These are phyloP conservation scores for Diaporthe sp. DNA, from an alignment of 2,329 filamentous ascomycete genomes.

Conservation along the genomic window DNA sequence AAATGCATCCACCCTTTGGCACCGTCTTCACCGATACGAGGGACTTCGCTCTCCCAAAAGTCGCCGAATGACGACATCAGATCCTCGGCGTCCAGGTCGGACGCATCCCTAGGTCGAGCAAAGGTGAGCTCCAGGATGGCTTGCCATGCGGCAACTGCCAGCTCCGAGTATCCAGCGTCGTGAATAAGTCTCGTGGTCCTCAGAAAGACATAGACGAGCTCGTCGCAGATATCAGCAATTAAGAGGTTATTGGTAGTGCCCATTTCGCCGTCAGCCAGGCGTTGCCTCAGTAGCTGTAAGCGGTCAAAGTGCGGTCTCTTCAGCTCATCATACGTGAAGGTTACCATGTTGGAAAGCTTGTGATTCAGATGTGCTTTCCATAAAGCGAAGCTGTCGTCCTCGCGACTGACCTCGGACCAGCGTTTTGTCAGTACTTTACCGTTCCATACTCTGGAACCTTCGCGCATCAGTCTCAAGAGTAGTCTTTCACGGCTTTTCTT, in stretches of 20 bases:
- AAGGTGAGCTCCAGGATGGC: constrained; percentile 80
- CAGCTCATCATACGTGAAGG: constrained; percentile 77
- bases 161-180: constrained; percentile 83
- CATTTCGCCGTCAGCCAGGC: constrained; percentile 13
- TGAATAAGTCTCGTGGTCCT: constrained; percentile 80
- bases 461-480: constrained; percentile 77
- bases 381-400: constrained; percentile 69
- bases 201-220: constrained; percentile 79
- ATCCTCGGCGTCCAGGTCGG: constrained; percentile 20
- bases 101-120: constrained; percentile 61
- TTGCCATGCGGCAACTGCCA: constrained; percentile 87
- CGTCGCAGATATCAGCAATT: constrained; percentile 47
- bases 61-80: constrained; percentile 68
- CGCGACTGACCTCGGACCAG: constrained; percentile 73
- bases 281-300: constrained; percentile 56
- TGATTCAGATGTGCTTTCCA: constrained; percentile 84
- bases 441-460: constrained; percentile 83
- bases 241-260: not conserved
- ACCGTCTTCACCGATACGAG: constrained; percentile 80
- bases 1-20: constrained; percentile 80
- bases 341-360: constrained; percentile 75
- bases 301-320: constrained; percentile 72
- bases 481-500: constrained; percentile 69
- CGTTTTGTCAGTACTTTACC: constrained; percentile 69
- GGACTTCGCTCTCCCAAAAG: constrained; percentile 90